A percentile compares a stretch with the other conserved stretches of the same genome.
phyloP scores from a whole-genome alignment of 345 rosid genomes.

The Passiflora organensis region DNA sequence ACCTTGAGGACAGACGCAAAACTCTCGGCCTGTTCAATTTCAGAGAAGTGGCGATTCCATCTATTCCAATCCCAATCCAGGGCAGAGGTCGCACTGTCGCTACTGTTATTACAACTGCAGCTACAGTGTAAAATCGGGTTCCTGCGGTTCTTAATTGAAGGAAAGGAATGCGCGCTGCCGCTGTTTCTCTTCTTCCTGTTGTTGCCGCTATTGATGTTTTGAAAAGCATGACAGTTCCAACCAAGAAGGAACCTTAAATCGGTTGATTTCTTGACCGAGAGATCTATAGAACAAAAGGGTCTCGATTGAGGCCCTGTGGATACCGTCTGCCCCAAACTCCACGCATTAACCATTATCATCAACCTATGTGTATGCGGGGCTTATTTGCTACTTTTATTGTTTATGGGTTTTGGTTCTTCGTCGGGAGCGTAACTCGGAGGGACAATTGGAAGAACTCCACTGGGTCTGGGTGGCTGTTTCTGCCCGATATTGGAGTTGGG shows the following conservation, averaged over 20 bases:
- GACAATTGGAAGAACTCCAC: background rate
- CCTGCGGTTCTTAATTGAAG: constrained; percentile 26
- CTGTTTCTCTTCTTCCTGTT: background rate
- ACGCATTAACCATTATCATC: constrained; percentile 40
- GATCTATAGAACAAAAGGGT: constrained; percentile 26
- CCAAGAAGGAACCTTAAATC: constrained; percentile 32
- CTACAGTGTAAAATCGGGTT: constrained; percentile 30
- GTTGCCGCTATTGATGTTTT: background rate
- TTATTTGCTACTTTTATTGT: no score
- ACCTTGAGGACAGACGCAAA: constrained; percentile 82
- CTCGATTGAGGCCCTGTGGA: constrained; percentile 32
- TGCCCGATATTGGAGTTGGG: background rate
- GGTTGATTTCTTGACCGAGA: constrained; percentile 31
- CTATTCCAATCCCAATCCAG: constrained; percentile 86
- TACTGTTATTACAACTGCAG: constrained; percentile 21
- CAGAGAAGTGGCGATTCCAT: constrained; percentile 84
- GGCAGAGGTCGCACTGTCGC: constrained; percentile 24
- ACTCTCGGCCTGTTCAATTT: constrained; percentile 70
- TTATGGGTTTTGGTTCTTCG: background rate
- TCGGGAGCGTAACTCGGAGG: no score
- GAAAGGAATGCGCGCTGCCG: constrained; percentile 8
- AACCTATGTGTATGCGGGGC: no score
- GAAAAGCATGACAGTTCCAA: constrained; percentile 9
- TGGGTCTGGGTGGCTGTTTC: background rate
- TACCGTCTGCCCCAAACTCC: constrained; percentile 36